Percentiles rank a stretch among this genome's conserved stretches.
phyloP scores from a whole-genome alignment of 495 filamentous ascomycete species.

The Letharia lupina region DNA sequence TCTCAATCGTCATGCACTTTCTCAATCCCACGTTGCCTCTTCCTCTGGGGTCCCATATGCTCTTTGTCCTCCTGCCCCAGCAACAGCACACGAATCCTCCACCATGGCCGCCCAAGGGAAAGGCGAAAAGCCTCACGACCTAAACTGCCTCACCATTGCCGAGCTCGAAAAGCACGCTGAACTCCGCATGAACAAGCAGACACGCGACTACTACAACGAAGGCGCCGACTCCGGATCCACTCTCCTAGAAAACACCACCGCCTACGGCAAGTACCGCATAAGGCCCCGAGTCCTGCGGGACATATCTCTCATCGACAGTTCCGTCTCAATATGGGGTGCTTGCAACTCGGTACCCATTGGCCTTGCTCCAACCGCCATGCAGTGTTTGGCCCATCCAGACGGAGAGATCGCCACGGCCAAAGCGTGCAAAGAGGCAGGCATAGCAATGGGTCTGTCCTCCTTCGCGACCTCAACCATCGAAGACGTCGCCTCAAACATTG shows the following conservation, averaged over 20 bases:
- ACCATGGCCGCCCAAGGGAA: conserved; percentile 40
- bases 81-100: conserved; percentile 12
- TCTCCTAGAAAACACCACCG: conserved; percentile 43
- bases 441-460: conserved; percentile 48
- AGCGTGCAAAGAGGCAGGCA: conserved; percentile 34
- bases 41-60: not conserved
- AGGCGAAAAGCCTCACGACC: conserved; percentile 21
- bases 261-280: conserved; percentile 47
- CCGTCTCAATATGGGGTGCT: conserved; percentile 38
- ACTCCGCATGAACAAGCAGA: conserved; percentile 23
- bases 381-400: conserved; percentile 61
- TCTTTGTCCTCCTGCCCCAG: not conserved
- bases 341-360: conserved; percentile 33
- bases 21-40: not conserved
- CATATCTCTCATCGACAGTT: conserved; percentile 43
- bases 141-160: conserved; percentile 23
- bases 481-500: conserved; percentile 39
- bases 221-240: conserved; percentile 36
- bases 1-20: not conserved
- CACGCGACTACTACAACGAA: conserved; percentile 43
- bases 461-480: conserved; percentile 46
- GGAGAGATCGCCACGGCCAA: conserved; percentile 53
- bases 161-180: conserved; percentile 20
- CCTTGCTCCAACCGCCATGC: conserved; percentile 39
- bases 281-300: conserved; percentile 48